These are phyloP conservation scores for Pneumocystis murina DNA, from an alignment of 1,139 yeast genomes.

Conservation along the genomic window DNA sequence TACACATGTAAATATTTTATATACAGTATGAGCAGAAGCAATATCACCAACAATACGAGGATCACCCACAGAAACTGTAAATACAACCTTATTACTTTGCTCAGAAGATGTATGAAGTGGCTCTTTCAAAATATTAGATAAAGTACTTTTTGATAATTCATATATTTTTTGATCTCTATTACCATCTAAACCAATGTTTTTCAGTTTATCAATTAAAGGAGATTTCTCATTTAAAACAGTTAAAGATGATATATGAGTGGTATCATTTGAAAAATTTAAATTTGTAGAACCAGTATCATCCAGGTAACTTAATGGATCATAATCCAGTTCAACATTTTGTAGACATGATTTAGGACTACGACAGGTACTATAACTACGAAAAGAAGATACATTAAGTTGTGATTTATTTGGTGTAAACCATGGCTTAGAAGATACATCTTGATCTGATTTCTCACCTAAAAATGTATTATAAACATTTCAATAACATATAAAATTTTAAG, in stretches of 20 bases:
- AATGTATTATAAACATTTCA: neutral
- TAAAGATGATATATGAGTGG: neutral
- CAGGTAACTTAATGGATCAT: conserved; percentile 7
- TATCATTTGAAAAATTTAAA: neutral
- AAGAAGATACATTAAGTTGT: neutral
- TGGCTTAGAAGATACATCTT: neutral
- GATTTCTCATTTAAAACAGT: neutral
- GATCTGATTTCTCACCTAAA: neutral
- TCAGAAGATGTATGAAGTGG: conserved; percentile 11
- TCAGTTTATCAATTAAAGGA: neutral
- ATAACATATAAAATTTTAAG: neutral
- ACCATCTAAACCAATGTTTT: neutral
- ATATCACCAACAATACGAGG: conserved; percentile 86
- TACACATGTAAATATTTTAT: conserved; percentile 48
- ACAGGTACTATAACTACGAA: neutral
- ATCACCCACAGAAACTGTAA: conserved; percentile 69
- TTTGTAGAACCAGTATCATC: conserved; percentile 1
- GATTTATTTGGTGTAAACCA: neutral
- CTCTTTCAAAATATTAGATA: neutral
- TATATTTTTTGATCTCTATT: neutral
- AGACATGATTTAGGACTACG: conserved; percentile 3
- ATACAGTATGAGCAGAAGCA: conserved; percentile 77
- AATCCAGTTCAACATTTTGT: conserved; percentile 4
- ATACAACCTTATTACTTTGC: conserved; percentile 17
- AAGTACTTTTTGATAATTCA: neutral